Evolutionary conservation across 1,139 yeast genomes (phyloP), one percentile per base, ranked within the genome.

Genomic region (Blastobotrys ciferrii): DNA sequence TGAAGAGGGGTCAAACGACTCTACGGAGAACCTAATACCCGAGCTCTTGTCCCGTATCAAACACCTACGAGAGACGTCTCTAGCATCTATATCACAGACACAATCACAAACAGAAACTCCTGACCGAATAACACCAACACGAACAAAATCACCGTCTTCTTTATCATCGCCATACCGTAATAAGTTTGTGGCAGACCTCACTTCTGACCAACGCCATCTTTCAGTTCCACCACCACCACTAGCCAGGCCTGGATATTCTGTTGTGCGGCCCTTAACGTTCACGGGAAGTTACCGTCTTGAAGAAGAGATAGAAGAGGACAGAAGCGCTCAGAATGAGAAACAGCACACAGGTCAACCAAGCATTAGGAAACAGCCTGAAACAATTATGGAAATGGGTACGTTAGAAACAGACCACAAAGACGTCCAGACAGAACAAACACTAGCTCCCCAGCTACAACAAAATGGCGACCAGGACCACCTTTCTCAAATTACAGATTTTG

Each of bases 171-270:
- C 9, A 19, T 3, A 23, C 39, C 28, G 2, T 19, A 13, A 14
- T 6, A 35, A 35, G 11, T n/a, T n/a, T n/a, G n/a, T n/a, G n/a
- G n/a, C n/a, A n/a, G n/a, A n/a, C n/a, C n/a, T n/a, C n/a, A 35
- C 40, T 4, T 19, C 18, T 15, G 28, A 23, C 5, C 28, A 23
- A 4, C 40, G 28, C 3, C 40, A 36, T 19, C 9, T 19, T 6
- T 36, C 40, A 17, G 19, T 7, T 18, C 40, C 25, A n/a, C 49
- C 49, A 4, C 49, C 49, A 3, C 49, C 49, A 3, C 18, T 46
- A 12, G 28, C 32, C 4, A 9, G 28, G 5, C 49, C 49, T 19
- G 49, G 49, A n/a, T 46, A 42, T 36, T 39, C 49, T 28, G 31
- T 32, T 11, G 36, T 39, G 11, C 25, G 28, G 5, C 50, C 50